Base-by-base conservation (phyloP, 2,329 filamentous ascomycete species). In the Penicillium sp. region DNA sequence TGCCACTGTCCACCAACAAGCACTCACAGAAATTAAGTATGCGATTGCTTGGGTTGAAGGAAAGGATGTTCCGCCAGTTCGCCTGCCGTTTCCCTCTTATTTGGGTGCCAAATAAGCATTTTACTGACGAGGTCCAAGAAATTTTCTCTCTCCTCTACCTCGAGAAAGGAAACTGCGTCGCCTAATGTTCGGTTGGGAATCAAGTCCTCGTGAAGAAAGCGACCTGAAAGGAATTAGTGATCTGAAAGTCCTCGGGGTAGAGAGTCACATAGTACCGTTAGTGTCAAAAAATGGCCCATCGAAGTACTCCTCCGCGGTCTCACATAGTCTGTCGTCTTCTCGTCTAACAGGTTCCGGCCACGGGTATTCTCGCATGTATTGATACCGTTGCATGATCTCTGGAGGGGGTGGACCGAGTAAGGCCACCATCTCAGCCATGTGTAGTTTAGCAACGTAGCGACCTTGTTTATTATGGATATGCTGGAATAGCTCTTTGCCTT, bases 361-460 rank as follows among this genome's bases (percentile, higher is more conserved):
- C 19, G 31, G 48, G 44, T 62, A 62, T 29, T 59, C 58, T 57
- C 53, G 56, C 58, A 64, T 67, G 39, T 39, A 60, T 45, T 59
- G 60, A 57, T 62, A 71, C 60, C 64, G 61, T 53, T 62, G 50
- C 48, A 72, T 48, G 9, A 73, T 40, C 49, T 67, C 63, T 48
- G 54, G 60, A 38, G 68, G 69, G 5, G 70, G 70, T 33, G 62
- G 64, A 15, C 70, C 71, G 2, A 74, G 55, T 49, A 74, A 59
- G 17, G 64, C 66, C 46, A 72, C 70, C 62, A 75, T 74, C 53
- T 74, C 63, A 5, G 71, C 70, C 7, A 75, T 52, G 50, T 74
- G 68, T 44, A 59, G 38, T 61, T 64, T 68, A 34, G 66, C 59
- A 57, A 64, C 59, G 42, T 73, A 73, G 22, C 56, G 54, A 52